Conservation (phyloP, 225 moss, liverwort and hornwort species). For the Physcomitrellopsis africana region DNA sequence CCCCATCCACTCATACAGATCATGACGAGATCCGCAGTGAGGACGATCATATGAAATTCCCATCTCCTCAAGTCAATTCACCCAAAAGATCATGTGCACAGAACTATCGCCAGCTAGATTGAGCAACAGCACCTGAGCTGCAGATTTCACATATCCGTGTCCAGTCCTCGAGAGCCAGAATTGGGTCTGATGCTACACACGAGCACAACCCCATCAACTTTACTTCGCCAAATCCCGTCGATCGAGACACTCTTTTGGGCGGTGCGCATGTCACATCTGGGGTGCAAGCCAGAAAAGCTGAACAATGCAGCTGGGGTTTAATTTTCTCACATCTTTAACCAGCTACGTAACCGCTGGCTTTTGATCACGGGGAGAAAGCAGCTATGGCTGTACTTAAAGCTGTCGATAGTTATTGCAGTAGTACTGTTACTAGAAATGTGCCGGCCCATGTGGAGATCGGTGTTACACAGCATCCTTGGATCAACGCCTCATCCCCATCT, state of each 20-base stretch:
- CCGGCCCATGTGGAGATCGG: conserved; percentile 38
- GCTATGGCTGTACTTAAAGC: conserved; percentile 28
- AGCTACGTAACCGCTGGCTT: too few relatives aligned
- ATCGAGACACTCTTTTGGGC: conserved; percentile 28
- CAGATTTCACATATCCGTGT: not conserved
- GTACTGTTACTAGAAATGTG: conserved; percentile 12
- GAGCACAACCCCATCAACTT: conserved; percentile 2
- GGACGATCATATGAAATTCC: not conserved
- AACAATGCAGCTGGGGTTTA: too few relatives aligned
- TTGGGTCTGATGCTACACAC: not conserved
- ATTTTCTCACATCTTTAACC: not conserved
- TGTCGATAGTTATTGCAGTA: conserved; percentile 28
- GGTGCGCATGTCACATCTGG: conserved; percentile 22
- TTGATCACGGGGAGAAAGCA: not conserved
- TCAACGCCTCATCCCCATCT: conserved; percentile 10
- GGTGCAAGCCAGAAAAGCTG: not conserved
- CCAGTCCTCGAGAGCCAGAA: not conserved
- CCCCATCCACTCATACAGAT: not conserved
- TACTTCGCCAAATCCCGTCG: conserved; percentile 2
- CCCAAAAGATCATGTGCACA: conserved; percentile 7
- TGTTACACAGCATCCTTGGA: conserved; percentile 18
- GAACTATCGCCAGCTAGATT: conserved; percentile 2
- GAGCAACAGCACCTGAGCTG: conserved; percentile 29
- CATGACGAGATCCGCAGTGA: not conserved
- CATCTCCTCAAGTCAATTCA: not conserved